Evolutionary conservation across 768 basidiomycete genomes (phyloP), one percentile per base, ranked within the genome.

Genomic region (Mycena galericulata): DNA sequence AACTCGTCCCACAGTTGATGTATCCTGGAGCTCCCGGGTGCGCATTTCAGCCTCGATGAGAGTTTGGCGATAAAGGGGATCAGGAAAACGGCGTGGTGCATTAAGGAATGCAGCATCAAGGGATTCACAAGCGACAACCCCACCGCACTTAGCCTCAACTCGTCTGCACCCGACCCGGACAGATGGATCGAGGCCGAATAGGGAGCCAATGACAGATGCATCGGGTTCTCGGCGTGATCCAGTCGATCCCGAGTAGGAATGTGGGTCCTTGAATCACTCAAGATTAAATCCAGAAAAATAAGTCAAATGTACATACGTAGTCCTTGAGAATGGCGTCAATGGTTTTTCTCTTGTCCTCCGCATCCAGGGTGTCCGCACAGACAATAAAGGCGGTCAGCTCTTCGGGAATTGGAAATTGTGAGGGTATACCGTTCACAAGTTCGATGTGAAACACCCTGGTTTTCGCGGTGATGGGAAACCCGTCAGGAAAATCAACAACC

Each of bases 321-420:
- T 55, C 62, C 4, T 56, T 55, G 62, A 64, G 40, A 24, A 64
- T 43, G 9, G 51, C 53, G 40, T 64, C 62, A 26, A 64, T 46
- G 2, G 62, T 55, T 32, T 45, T 43, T 32, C 36, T 53, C 61
- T 53, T 40, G 49, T 55, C 51, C 40, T 34, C 45, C 32, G 22
- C 32, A 38, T 22, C 59, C 34, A 38, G 32, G n/a, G n/a, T 49
- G n/a, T 47, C 46, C 12, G 59, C 45, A 34, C 46, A 46, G n/a
- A 60, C 59, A 38, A 60, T 46, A 32, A 60, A 60, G 12, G 59
- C 59, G 45, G 59, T 60, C 24, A 10, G 32, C n/a, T 60, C 56
- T n/a, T 57, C 55, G 55, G 55, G n/a, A n/a, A 57, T 57, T 4
- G 55, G 55, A 57, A 57, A 57, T 41, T 57, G 55, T 22, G 55